These are phyloP conservation scores for Trichaptum fuscoviolaceum DNA, from an alignment of 768 basidiomycete genomes.

Conservation along the genomic window DNA sequence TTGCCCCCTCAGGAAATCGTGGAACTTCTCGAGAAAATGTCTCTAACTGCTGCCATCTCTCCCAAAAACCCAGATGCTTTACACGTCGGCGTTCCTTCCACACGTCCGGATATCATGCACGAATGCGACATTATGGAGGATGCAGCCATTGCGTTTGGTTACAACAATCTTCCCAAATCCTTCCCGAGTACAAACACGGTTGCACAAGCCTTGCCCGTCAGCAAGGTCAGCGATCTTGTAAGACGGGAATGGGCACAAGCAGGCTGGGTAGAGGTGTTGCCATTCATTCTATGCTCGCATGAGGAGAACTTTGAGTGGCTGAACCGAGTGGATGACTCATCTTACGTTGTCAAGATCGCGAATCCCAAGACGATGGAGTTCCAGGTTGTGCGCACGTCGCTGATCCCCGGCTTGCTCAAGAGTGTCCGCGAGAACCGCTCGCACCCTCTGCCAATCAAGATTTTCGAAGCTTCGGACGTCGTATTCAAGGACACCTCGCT, in stretches of 20 bases:
- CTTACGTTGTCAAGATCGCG: slow-evolving; percentile 81
- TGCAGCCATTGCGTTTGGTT: slow-evolving; percentile 95
- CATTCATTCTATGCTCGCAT: slow-evolving; percentile 96
- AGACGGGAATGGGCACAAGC: slow-evolving; percentile 89
- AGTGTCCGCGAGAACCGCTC: slow-evolving; percentile 95
- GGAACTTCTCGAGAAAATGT: slow-evolving; percentile 79
- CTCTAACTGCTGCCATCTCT: slow-evolving; percentile 53
- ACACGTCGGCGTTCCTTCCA: slow-evolving; percentile 77
- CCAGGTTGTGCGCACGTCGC: slow-evolving; percentile 94
- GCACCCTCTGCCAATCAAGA: slow-evolving; percentile 83
- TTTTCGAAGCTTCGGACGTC: slow-evolving; percentile 93
- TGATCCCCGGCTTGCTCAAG: slow-evolving; percentile 94
- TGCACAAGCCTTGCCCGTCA: slow-evolving; percentile 85
- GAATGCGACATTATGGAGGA: slow-evolving; percentile 99
- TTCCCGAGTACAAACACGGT: slow-evolving; percentile 95
- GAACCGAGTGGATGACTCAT: slow-evolving; percentile 79
- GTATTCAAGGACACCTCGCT: slow-evolving; percentile 76
- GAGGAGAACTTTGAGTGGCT: slow-evolving; percentile 97
- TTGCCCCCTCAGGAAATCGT: slow-evolving; percentile 64
- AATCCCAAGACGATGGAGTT: slow-evolving; percentile 98
- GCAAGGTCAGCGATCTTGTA: slow-evolving; percentile 84
- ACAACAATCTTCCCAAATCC: slow-evolving; percentile 89
- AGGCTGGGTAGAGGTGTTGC: slow-evolving; percentile 94
- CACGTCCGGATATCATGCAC: slow-evolving; percentile 96
- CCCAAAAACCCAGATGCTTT: slow-evolving; percentile 59